These are phyloP conservation scores for Colletotrichum nymphaeae DNA, from an alignment of 2,329 filamentous ascomycete genomes.

Conservation along the genomic window DNA sequence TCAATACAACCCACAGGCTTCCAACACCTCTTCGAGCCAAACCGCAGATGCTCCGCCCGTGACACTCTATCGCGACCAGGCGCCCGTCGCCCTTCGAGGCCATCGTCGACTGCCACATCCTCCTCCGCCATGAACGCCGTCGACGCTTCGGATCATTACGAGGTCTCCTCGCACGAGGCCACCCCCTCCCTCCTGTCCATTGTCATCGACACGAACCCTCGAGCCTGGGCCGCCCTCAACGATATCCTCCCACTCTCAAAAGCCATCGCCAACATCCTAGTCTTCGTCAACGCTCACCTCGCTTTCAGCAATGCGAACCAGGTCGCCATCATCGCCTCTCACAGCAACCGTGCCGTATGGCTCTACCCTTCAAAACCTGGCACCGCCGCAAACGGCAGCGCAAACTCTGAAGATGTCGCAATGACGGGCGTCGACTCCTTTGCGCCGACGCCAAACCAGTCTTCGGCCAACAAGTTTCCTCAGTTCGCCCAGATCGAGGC, in stretches of 20 bases:
- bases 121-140: conserved; percentile 61
- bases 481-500: conserved; percentile 90
- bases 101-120: conserved; percentile 14
- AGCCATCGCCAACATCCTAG: conserved; percentile 87
- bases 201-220: conserved; percentile 95
- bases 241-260: conserved; percentile 82
- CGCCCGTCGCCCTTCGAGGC: conserved; percentile 23
- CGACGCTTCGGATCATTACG: conserved; percentile 72
- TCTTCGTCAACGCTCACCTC: conserved; percentile 97
- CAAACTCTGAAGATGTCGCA: conserved; percentile 62
- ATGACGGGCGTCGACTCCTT: conserved; percentile 63
- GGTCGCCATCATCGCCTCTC: conserved; percentile 90
- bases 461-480: conserved; percentile 87
- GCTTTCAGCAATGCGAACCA: conserved; percentile 94
- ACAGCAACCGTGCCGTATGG: conserved; percentile 87
- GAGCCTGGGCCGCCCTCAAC: conserved; percentile 87
- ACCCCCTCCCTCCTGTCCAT: conserved; percentile 88
- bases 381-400: conserved; percentile 33
- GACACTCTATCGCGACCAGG: conserved; percentile 28
- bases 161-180: conserved; percentile 63
- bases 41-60: conserved; percentile 24
- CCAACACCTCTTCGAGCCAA: not conserved
- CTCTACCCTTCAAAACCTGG: conserved; percentile 76
- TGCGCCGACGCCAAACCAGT: conserved; percentile 46
- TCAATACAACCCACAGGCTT: not conserved